Percentiles rank a stretch among this genome's conserved stretches.
Evolutionary conservation across 2,329 filamentous ascomycete genomes (phyloP).

Genomic region (Ceratocystis huliohia): DNA sequence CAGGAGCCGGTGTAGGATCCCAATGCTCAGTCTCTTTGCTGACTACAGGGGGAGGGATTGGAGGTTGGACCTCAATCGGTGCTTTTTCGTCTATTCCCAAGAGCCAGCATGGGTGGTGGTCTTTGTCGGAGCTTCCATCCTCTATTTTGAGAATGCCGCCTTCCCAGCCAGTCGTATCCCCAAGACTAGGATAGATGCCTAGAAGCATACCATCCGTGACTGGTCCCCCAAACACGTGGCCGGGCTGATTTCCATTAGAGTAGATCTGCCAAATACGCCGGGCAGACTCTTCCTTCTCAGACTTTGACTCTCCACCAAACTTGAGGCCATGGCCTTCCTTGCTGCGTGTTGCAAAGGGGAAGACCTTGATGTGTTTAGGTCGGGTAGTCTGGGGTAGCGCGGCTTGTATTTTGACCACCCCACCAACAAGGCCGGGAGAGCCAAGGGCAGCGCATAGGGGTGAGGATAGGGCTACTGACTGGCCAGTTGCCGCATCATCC

Average conservation of each 20-base stretch:
- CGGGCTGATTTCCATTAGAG: conserved; percentile 33
- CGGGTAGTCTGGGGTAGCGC: conserved; percentile 60
- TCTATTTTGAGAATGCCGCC: conserved; percentile 77
- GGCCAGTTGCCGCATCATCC: conserved; percentile 75
- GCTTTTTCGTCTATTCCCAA: conserved; percentile 63
- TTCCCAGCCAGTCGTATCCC: conserved; percentile 53
- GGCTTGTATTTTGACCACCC: conserved; percentile 74
- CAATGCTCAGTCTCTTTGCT: conserved; percentile 33
- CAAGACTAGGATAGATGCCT: conserved; percentile 42
- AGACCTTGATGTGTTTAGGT: conserved; percentile 54
- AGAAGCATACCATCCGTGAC: conserved; percentile 81
- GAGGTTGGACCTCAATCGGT: conserved; percentile 60
- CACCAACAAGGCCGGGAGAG: conserved; percentile 62
- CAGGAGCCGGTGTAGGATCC: conserved; percentile 44
- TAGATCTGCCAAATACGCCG: conserved; percentile 63
- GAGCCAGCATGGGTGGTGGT: conserved; percentile 51
- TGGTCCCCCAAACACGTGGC: conserved; percentile 60
- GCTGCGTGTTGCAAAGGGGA: conserved; percentile 56
- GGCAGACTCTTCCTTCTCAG: conserved; percentile 64
- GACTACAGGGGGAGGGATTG: conserved; percentile 54
- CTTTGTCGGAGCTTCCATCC: conserved; percentile 34
- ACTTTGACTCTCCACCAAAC: conserved; percentile 78
- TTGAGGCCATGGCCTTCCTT: conserved; percentile 55
- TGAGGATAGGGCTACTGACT: conserved; percentile 67
- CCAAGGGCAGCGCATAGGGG: conserved; percentile 62